Conservation (phyloP, 2,329 filamentous ascomycete species). For the Davidsoniella virescens region DNA sequence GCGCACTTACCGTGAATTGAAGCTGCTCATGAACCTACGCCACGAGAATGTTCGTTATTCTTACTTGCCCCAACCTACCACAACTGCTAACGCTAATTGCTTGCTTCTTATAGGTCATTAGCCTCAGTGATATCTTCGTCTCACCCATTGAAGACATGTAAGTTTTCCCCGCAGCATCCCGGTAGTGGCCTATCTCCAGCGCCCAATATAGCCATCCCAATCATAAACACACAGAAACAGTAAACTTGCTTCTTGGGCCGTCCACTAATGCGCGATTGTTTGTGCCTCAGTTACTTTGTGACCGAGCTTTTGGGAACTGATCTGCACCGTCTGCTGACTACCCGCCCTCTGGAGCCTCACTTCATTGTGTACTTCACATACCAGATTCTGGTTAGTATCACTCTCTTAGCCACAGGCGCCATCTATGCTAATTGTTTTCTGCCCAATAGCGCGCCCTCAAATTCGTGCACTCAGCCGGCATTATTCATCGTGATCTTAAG, state of each 20-base stretch:
- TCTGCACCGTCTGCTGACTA: slow-evolving; percentile 86
- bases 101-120: slow-evolving; percentile 56
- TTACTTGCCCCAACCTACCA: not conserved
- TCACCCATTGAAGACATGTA: slow-evolving; percentile 98
- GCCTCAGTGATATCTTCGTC: slow-evolving; percentile 98
- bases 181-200: too few relatives aligned
- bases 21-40: slow-evolving; percentile 87
- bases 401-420: not conserved
- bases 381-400: slow-evolving; percentile 70
- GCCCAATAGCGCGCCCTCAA: slow-evolving; percentile 69
- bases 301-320: slow-evolving; percentile 95
- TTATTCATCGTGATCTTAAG: slow-evolving; percentile 94
- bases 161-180: slow-evolving; percentile 19
- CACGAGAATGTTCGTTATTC: slow-evolving; percentile 71
- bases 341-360: slow-evolving; percentile 91
- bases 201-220: too few relatives aligned
- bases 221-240: too few relatives aligned
- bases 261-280: slow-evolving; percentile 15
- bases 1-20: slow-evolving; percentile 92
- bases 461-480: slow-evolving; percentile 96
- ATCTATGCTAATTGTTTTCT: not conserved
- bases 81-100: not conserved
- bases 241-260: not conserved
- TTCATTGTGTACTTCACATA: slow-evolving; percentile 99
- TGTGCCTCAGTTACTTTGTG: slow-evolving; percentile 65